These are phyloP conservation scores for Rhizoclosmatium hyalinum DNA, from an alignment of 371 early-diverging fungal genomes.

Conservation along the genomic window DNA sequence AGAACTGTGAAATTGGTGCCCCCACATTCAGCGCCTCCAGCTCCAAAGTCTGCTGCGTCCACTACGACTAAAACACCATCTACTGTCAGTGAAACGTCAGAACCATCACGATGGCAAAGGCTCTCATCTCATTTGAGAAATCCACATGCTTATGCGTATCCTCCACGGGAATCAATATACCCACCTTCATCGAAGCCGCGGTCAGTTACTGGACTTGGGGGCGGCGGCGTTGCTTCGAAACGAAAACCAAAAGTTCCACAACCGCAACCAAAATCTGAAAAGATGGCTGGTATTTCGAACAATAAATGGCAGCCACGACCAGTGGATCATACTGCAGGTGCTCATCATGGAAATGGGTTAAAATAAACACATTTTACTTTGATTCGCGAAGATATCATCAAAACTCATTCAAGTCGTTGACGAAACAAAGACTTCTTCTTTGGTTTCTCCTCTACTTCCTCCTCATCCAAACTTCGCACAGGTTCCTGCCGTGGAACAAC, in stretches of 20 bases:
- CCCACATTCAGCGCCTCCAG: background rate
- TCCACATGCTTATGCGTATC: conserved; percentile 16
- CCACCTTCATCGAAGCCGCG: background rate
- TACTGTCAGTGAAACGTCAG: background rate
- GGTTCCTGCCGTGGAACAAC: background rate
- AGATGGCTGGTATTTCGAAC: background rate
- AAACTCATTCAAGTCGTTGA: background rate
- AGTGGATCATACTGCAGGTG: conserved; percentile 5
- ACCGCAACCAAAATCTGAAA: background rate
- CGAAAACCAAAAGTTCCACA: background rate
- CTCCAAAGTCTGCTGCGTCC: background rate
- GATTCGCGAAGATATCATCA: no score
- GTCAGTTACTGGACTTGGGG: background rate
- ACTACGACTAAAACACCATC: background rate
- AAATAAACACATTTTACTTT: background rate
- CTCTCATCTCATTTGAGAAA: conserved; percentile 14
- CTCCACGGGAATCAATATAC: conserved; percentile 5
- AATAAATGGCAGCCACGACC: conserved; percentile 9
- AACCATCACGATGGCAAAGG: conserved; percentile 13
- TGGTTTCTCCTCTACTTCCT: background rate
- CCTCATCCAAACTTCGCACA: background rate
- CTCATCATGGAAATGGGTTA: background rate
- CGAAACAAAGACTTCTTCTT: background rate
- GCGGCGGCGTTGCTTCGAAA: background rate
- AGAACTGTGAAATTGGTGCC: background rate